Conservation (phyloP, 2,329 filamentous ascomycete genomes). For the Thelonectria blattea region DNA sequence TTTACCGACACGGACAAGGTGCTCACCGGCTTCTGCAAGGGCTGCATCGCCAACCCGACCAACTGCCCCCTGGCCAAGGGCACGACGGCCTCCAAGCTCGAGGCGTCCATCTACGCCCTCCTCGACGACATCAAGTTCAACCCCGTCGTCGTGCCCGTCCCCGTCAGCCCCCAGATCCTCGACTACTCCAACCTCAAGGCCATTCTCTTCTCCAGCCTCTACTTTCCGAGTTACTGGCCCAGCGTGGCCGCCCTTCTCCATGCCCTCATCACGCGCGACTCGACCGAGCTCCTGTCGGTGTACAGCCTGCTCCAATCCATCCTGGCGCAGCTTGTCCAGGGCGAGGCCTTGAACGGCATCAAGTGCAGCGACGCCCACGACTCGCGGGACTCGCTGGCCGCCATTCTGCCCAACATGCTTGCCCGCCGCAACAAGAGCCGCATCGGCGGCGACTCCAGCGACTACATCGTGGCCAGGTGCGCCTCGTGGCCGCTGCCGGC, state of each 20-base stretch:
- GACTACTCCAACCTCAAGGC: constrained; percentile 30
- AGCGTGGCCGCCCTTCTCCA: constrained; percentile 47
- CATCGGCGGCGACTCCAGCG: constrained; percentile 34
- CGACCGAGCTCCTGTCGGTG: not conserved
- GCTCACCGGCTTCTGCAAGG: constrained; percentile 34
- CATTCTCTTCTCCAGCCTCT: constrained; percentile 15
- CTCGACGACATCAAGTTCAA: constrained; percentile 33
- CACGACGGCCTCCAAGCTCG: constrained; percentile 31
- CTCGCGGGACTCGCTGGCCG: constrained; percentile 36
- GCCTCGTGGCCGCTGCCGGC: constrained; percentile 47
- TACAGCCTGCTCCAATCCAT: no score
- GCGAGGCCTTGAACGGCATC: constrained; percentile 33
- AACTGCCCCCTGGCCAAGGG: constrained; percentile 31
- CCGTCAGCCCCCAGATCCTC: constrained; percentile 16
- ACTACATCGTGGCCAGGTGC: constrained; percentile 36
- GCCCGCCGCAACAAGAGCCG: constrained; percentile 36
- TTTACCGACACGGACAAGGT: constrained; percentile 36
- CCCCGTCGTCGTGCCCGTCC: constrained; percentile 31
- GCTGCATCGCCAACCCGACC: constrained; percentile 31
- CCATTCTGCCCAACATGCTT: constrained; percentile 35
- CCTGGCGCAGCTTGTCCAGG: not conserved
- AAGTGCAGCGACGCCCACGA: constrained; percentile 44
- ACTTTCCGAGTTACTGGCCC: constrained; percentile 44
- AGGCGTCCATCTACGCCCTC: constrained; percentile 31
- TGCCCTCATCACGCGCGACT: constrained; percentile 43